Percentiles rank a stretch among this genome's conserved stretches.
phyloP scores from a whole-genome alignment of 768 basidiomycete species.

The Boletus vermiculosoides region DNA sequence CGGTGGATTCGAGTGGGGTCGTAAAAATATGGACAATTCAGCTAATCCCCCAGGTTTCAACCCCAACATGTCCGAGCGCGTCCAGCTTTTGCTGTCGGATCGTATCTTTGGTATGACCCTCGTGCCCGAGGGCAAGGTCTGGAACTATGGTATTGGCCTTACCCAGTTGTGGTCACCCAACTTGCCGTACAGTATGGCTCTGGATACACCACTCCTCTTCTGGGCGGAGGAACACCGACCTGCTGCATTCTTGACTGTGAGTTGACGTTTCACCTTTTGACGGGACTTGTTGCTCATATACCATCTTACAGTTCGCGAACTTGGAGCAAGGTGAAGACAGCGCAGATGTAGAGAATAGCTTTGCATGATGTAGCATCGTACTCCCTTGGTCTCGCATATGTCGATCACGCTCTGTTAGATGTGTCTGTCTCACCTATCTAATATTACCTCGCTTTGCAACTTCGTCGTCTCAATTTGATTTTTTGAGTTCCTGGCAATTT shows the following conservation, averaged over 20 bases:
- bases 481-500: not conserved
- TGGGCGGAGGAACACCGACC: constrained; percentile 97
- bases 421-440: constrained; percentile 7
- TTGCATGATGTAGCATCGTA: constrained; percentile 55
- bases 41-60: constrained; percentile 91
- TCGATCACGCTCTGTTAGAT: constrained; percentile 15
- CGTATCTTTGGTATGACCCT: constrained; percentile 95
- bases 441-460: constrained; percentile 4
- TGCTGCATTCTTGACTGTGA: constrained; percentile 87
- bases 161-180: constrained; percentile 89
- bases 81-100: constrained; percentile 90
- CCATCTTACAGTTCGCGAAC: constrained; percentile 67
- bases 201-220: constrained; percentile 93
- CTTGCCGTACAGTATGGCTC: constrained; percentile 74
- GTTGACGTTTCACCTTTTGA: constrained; percentile 28
- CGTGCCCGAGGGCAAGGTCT: constrained; percentile 90
- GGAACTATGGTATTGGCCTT: constrained; percentile 95
- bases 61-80: constrained; percentile 97
- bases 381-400: not conserved
- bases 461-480: not conserved
- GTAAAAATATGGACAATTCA: constrained; percentile 87
- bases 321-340: constrained; percentile 90
- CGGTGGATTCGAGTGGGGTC: constrained; percentile 96
- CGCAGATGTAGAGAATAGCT: constrained; percentile 93
- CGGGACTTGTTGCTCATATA: constrained; percentile 1